These are phyloP conservation scores for Tardiomyces depauwii DNA, from an alignment of 1,139 yeast genomes.

Conservation along the genomic window DNA sequence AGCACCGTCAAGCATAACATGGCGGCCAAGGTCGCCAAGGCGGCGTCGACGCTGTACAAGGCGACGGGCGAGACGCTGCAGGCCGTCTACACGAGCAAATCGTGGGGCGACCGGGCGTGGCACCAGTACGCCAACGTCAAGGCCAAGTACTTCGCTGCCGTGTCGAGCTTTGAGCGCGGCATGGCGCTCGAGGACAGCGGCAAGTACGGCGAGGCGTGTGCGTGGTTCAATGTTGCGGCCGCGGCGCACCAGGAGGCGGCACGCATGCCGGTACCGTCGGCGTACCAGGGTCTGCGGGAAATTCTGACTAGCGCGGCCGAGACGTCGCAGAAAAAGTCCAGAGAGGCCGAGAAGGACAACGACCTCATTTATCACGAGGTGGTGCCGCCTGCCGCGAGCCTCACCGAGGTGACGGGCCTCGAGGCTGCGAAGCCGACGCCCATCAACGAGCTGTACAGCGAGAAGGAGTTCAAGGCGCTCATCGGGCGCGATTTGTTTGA, in stretches of 20 bases:
- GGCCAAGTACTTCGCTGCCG: constrained; percentile 34
- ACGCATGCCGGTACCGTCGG: constrained; percentile 11
- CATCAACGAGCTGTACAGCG: constrained; percentile 40
- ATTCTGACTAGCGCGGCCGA: constrained; percentile 17
- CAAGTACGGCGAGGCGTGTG: constrained; percentile 71
- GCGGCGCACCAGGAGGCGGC: constrained; percentile 13
- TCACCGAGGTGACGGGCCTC: constrained; percentile 52
- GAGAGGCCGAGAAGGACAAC: constrained; percentile 61
- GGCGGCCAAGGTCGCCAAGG: constrained; percentile 58
- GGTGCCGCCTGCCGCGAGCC: constrained; percentile 42
- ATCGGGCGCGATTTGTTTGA: constrained; percentile 50
- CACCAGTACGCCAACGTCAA: constrained; percentile 32
- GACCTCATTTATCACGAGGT: constrained; percentile 79
- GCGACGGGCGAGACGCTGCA: constrained; percentile 37
- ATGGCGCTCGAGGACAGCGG: constrained; percentile 36
- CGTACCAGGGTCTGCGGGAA: constrained; percentile 11
- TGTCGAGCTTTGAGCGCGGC: constrained; percentile 44
- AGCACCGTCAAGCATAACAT: constrained; percentile 39
- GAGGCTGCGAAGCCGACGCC: constrained; percentile 65
- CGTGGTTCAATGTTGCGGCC: constrained; percentile 45
- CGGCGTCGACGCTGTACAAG: constrained; percentile 47
- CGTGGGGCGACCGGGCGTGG: constrained; percentile 48
- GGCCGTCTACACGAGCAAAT: constrained; percentile 35
- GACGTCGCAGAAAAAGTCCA: constrained; percentile 33
- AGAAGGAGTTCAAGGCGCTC: constrained; percentile 36